Base-by-base conservation (phyloP, 257 asterid species). In the Nicotiana undulata region DNA sequence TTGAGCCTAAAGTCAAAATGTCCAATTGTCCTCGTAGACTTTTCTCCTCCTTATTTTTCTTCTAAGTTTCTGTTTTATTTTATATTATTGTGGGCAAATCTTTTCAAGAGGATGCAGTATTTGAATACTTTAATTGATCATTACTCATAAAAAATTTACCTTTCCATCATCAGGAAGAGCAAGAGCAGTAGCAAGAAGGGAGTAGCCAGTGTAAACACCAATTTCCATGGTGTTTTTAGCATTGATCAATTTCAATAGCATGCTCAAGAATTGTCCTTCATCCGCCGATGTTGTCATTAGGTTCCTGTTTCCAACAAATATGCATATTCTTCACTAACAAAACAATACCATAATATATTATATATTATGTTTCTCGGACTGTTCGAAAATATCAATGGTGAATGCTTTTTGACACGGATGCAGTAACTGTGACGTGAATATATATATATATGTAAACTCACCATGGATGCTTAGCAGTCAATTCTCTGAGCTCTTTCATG, bases 391-490 rank as follows among this genome's bases (percentile, higher is more conserved):
- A 37, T 7, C 0, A 2, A 37, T 37, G 6, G 44, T 37, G 2
- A 37, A 2, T 37, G 44, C 8, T 2, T 0, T 37, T 6, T 1
- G 8, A 6, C 9, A 37, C 9, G 8, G 9, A 6, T 37, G 44
- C 44, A 0, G 2, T 0, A 34, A 34, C 9, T n/a, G n/a, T n/a
- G n/a, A n/a, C n/a, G n/a, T n/a, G n/a, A n/a, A n/a, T n/a, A 37
- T 37, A 7, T 37, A 7, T 29, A 0, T 63, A n/a, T 18, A 29
- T 22, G 1, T 4, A 7, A 84, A 84, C 86, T 59, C 44, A 91
- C 97, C 96, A 90, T 85, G 98, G 98, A 85, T 94, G 98, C 77
- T 90, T 93, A 63, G 98, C 97, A 31, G 98, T 94, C 8, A 94
- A 67, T 85, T 93, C 97, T 59, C 97, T 85, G 26, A 94, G 96